Evolutionary conservation across 352 stramenopile species (phyloP).

Genomic region (Phytophthora ohioensis): DNA sequence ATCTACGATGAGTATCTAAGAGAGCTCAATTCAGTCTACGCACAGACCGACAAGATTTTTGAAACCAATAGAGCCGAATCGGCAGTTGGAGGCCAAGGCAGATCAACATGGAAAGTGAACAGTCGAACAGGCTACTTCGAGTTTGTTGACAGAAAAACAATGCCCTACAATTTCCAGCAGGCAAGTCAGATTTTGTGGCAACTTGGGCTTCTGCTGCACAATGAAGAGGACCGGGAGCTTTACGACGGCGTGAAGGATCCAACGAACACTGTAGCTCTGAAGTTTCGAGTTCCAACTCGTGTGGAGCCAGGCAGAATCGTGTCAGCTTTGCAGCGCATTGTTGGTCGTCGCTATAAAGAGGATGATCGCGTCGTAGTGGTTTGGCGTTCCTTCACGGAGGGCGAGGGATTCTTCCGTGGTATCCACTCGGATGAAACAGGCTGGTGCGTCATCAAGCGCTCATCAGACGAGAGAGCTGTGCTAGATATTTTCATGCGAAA

Average conservation of each 20-base stretch:
- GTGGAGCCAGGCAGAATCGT: background rate
- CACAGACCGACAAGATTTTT: background rate
- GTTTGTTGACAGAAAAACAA: background rate
- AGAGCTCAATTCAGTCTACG: background rate
- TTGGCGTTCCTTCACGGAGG: constrained; percentile 1
- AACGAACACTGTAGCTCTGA: background rate
- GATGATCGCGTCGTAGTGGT: background rate
- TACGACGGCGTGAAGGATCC: background rate
- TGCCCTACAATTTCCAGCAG: background rate
- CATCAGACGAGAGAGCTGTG: background rate
- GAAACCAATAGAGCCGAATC: background rate
- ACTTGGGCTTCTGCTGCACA: background rate
- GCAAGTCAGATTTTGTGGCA: background rate
- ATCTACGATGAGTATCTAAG: background rate
- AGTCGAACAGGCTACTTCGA: background rate
- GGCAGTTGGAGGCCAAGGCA: no score
- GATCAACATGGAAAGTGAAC: background rate
- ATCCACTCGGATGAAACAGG: constrained; percentile 4
- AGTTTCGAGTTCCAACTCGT: background rate
- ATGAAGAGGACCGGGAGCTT: background rate
- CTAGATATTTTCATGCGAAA: background rate
- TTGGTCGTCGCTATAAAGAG: background rate
- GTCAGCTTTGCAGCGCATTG: background rate
- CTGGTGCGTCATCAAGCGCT: background rate
- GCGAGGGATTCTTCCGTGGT: background rate